A percentile compares a stretch with the other conserved stretches of the same genome.
Evolutionary conservation across 2,329 filamentous ascomycete genomes (phyloP).

Genomic region (Fusarium longipes): DNA sequence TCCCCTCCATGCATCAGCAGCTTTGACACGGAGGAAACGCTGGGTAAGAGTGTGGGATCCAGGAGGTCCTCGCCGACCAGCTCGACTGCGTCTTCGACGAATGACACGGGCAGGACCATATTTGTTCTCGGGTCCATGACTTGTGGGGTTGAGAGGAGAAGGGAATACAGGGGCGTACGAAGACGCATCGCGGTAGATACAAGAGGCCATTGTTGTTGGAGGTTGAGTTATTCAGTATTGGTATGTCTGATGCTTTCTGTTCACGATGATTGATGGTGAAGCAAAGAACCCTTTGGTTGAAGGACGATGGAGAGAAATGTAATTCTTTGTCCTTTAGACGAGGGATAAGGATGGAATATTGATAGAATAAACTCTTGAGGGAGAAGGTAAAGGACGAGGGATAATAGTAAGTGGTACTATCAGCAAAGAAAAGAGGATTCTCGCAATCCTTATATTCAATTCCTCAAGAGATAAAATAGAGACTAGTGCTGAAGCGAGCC

Average conservation of each 20-base stretch:
- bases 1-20: slow-evolving; percentile 55
- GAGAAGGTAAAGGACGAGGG: slow-evolving; percentile 17
- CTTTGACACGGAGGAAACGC: slow-evolving; percentile 56
- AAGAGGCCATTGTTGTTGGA: slow-evolving; percentile 31
- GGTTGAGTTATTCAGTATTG: slow-evolving; percentile 17
- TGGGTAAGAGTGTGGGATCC: slow-evolving; percentile 54
- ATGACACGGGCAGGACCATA: slow-evolving; percentile 30
- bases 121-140: slow-evolving; percentile 24
- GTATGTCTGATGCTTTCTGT: neutral
- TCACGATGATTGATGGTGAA: neutral
- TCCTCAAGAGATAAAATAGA: slow-evolving; percentile 16
- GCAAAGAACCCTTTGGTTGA: neutral
- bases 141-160: slow-evolving; percentile 48
- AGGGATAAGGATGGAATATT: slow-evolving; percentile 23
- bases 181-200: slow-evolving; percentile 30
- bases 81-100: slow-evolving; percentile 35
- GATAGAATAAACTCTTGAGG: slow-evolving; percentile 19
- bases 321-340: slow-evolving; percentile 3
- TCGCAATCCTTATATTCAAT: slow-evolving; percentile 42
- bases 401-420: slow-evolving; percentile 19
- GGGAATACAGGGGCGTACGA: slow-evolving; percentile 42
- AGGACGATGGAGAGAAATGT: slow-evolving; percentile 6
- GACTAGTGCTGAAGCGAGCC: slow-evolving; percentile 25
- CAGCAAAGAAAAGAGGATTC: slow-evolving; percentile 28
- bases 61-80: slow-evolving; percentile 27